Base-by-base conservation (phyloP, 371 early-diverging fungal genomes). In the Batkoa obscura region DNA sequence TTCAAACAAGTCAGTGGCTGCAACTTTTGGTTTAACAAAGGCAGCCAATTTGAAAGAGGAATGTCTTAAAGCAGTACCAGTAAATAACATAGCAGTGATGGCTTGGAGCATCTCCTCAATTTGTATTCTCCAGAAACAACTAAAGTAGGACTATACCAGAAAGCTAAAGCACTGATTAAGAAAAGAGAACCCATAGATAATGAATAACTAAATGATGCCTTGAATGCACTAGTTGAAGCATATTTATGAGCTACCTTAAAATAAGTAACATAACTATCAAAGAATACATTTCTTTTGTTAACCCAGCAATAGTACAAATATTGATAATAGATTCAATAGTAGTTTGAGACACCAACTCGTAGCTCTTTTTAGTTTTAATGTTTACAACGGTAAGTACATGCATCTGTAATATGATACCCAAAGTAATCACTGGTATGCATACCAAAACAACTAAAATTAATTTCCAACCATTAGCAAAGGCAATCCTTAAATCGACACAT, bases 291-390 rank as follows among this genome's bases (percentile, higher is more conserved):
- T 94, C 90, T 58, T 83, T 80, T 36, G 84, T 83, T n/a, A 95
- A 70, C 1, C 84, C 73, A 41, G 80, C 78, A 17, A 95, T 88
- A 0, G 94, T 93, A 37, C 91, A 76, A 43, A 95, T 81, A 61
- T 80, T 78, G 51, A 75, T 74, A 55, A 91, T 79, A n/a, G 88
- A 85, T 64, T 95, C 96, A 62, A 76, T 75, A 49, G 90, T 86
- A 43, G 78, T 75, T 64, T 79, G 76, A 60, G 79, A 78, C 43
- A 82, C 75, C 23, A 74, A 62, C 59, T 78, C 76, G 58, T 83
- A 83, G 0, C 80, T 74, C 55, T 73, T 74, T 56, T 76, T 72
- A 9, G 72, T 78, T 57, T 77, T 71, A 54, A 68, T 68, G 45
- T 75, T 75, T 12, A 58, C 51, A 2, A 55, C 56, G 3, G 54